Evolutionary conservation across 345 rosid species (phyloP).

Genomic region (Moricandia moricandioides): DNA sequence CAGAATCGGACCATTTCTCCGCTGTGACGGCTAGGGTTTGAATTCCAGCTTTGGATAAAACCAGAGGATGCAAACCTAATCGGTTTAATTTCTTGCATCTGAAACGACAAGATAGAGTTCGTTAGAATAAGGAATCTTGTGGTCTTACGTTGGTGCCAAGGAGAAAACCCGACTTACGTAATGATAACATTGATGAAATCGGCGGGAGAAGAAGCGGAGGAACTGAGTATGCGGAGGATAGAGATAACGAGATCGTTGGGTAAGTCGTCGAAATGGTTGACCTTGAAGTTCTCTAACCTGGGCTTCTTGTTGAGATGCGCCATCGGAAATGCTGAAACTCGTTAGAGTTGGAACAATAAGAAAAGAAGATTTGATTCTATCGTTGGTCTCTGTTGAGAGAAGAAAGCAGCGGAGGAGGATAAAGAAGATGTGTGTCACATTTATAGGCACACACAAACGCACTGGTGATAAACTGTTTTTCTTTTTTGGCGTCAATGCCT

Average conservation of each 20-base stretch:
- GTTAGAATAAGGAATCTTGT: not conserved
- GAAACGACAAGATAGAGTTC: slow-evolving; percentile 6
- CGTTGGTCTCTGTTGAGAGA: not conserved
- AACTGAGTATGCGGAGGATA: slow-evolving; percentile 52
- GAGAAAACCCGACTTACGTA: slow-evolving; percentile 43
- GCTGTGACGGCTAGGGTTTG: slow-evolving; percentile 46
- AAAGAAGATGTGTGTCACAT: no score
- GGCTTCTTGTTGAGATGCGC: slow-evolving; percentile 41
- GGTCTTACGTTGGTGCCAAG: not conserved
- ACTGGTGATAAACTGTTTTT: no score
- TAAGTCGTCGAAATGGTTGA: slow-evolving; percentile 45
- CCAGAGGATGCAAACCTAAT: slow-evolving; percentile 43
- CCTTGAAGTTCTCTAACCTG: slow-evolving; percentile 1
- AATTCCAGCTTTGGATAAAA: slow-evolving; percentile 47
- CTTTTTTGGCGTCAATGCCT: no score
- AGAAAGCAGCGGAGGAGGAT: no score
- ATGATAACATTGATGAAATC: slow-evolving; percentile 47
- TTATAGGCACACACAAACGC: no score
- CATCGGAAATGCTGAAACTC: not conserved
- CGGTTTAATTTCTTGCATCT: slow-evolving; percentile 53
- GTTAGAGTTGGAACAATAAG: not conserved
- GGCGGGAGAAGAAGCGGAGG: slow-evolving; percentile 56
- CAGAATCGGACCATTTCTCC: slow-evolving; percentile 53
- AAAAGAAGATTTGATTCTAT: slow-evolving; percentile 7
- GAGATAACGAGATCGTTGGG: slow-evolving; percentile 58